Conservation (phyloP, 805 yeast genomes). For the Barnettozyma sp. region DNA sequence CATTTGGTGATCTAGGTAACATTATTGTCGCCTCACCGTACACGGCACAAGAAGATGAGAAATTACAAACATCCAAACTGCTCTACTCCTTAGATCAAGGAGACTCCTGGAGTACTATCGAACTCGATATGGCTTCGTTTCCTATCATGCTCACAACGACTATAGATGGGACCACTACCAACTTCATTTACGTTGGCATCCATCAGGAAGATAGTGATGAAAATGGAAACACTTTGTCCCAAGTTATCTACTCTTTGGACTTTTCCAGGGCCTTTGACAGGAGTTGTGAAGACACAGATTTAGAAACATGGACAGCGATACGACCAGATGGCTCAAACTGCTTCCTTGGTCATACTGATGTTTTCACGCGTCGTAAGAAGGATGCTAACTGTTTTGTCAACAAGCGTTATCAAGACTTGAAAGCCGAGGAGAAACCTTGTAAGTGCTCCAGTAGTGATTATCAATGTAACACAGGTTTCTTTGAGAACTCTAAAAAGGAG, state of each 20-base stretch:
- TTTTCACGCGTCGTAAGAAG: conserved; percentile 58
- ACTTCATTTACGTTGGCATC: conserved; percentile 48
- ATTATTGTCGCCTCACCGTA: conserved; percentile 48
- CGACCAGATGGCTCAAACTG: conserved; percentile 39
- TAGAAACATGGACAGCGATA: conserved; percentile 55
- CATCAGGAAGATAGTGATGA: conserved; percentile 10
- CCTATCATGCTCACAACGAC: conserved; percentile 49
- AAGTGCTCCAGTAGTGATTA: conserved; percentile 55
- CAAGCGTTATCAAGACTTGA: conserved; percentile 32
- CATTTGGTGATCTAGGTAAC: conserved; percentile 78
- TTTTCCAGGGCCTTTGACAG: conserved; percentile 50
- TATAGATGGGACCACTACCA: conserved; percentile 64
- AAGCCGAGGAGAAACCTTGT: conserved; percentile 49
- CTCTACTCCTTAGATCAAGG: conserved; percentile 73
- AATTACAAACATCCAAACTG: conserved; percentile 28
- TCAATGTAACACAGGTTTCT: conserved; percentile 61
- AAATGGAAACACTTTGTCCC: conserved; percentile 2
- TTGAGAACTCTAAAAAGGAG: conserved; percentile 30
- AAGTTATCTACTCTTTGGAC: conserved; percentile 37
- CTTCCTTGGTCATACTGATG: conserved; percentile 62
- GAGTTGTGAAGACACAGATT: conserved; percentile 40
- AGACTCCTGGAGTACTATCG: conserved; percentile 45
- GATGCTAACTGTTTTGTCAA: conserved; percentile 53
- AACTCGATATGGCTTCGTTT: conserved; percentile 37
- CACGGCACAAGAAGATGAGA: conserved; percentile 24